These are phyloP conservation scores for Pilaira anomala DNA, from an alignment of 192 early-diverging fungal species.

Conservation along the genomic window DNA sequence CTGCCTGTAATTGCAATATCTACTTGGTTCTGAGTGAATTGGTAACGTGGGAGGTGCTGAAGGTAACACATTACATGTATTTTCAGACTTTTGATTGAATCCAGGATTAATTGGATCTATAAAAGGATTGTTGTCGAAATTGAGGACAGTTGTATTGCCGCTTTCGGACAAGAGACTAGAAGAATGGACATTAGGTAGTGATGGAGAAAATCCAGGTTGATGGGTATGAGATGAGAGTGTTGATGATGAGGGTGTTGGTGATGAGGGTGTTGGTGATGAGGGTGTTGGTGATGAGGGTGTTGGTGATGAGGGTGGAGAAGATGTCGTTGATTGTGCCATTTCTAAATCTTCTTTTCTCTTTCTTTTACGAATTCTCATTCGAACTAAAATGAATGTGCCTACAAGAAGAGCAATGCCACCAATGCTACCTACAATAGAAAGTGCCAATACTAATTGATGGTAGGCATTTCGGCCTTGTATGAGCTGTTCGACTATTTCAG, in stretches of 20 bases:
- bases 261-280: neutral
- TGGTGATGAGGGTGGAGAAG: no score
- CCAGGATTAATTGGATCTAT: neutral
- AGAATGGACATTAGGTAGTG: no score
- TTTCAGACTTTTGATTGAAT: no score
- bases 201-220: neutral
- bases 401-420: slow-evolving; percentile 7
- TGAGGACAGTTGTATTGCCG: neutral
- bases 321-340: neutral
- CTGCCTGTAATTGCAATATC: neutral
- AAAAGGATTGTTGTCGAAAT: neutral
- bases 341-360: neutral
- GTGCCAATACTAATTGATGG: neutral
- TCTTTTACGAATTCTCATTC: slow-evolving; percentile 1
- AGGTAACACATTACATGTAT: slow-evolving; percentile 14
- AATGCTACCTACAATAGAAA: slow-evolving; percentile 17
- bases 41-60: slow-evolving; percentile 17
- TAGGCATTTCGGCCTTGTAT: neutral
- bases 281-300: neutral
- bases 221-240: neutral
- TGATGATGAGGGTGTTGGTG: neutral
- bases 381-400: neutral
- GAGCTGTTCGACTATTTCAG: neutral
- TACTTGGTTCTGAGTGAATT: neutral
- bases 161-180: neutral